Percentiles rank a stretch among this genome's conserved stretches.
Conservation (phyloP, 306 rosid genomes). For the Neltuma alba region DNA sequence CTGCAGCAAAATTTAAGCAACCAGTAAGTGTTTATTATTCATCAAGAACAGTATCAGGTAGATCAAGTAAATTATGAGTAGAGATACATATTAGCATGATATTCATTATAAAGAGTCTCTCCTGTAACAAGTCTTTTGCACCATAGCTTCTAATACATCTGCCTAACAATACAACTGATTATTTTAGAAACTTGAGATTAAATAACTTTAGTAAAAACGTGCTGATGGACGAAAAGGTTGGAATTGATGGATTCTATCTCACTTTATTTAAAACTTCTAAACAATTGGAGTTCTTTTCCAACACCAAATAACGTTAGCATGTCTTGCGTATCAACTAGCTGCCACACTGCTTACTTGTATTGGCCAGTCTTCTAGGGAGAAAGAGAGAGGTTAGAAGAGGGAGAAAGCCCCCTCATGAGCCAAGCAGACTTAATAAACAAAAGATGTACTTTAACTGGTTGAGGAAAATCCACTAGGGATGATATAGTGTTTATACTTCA, state of each 20-base stretch:
- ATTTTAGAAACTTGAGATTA: not conserved
- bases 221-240: not conserved
- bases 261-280: not conserved
- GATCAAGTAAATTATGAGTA: not conserved
- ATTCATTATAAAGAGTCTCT: not conserved
- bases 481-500: not conserved
- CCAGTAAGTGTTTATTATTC: not conserved
- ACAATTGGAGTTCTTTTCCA: not conserved
- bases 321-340: no score
- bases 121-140: not conserved
- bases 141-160: not conserved
- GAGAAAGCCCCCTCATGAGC: not conserved
- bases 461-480: not conserved
- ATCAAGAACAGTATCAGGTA: not conserved
- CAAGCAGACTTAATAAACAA: not conserved
- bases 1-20: slow-evolving; percentile 25
- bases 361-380: not conserved
- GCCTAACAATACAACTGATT: not conserved
- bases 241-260: not conserved
- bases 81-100: not conserved
- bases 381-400: not conserved
- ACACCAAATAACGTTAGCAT: no score
- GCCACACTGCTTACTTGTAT: no score
- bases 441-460: not conserved
- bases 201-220: not conserved